Conservation (phyloP, 1,284 basidiomycete genomes). For the Sanghuangporus baumii region DNA sequence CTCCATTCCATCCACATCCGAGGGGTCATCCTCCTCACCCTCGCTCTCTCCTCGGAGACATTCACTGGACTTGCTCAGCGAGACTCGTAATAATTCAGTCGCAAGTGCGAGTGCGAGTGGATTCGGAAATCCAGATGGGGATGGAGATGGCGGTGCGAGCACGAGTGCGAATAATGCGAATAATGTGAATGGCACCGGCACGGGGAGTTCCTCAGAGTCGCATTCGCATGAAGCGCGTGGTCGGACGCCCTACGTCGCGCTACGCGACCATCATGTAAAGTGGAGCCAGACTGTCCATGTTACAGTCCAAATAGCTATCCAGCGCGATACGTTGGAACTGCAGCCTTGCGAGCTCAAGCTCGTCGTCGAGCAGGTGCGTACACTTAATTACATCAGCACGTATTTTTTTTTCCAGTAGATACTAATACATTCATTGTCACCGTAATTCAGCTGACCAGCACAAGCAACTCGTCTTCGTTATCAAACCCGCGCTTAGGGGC, state of each 20-base stretch:
- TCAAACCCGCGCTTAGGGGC: conserved; percentile 57
- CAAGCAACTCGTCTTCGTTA: conserved; percentile 46
- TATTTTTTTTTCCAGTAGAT: background rate
- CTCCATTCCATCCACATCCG: conserved; percentile 3
- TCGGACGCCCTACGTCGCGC: conserved; percentile 47
- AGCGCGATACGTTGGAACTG: conserved; percentile 46
- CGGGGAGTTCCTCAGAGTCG: too few relatives aligned
- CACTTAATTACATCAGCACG: background rate
- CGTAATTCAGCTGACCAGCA: conserved; percentile 37
- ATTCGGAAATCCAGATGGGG: background rate
- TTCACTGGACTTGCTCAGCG: background rate
- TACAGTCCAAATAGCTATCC: conserved; percentile 57
- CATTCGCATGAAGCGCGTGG: conserved; percentile 38
- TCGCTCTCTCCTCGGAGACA: conserved; percentile 1
- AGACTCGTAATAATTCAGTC: background rate
- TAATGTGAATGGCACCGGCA: too few relatives aligned
- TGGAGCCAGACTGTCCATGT: conserved; percentile 55
- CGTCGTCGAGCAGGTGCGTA: conserved; percentile 53
- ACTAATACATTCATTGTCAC: background rate
- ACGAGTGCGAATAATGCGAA: background rate
- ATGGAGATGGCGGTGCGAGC: background rate
- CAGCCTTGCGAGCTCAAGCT: conserved; percentile 59
- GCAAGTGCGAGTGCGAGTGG: background rate
- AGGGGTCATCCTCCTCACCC: conserved; percentile 6
- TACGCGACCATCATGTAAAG: conserved; percentile 54